phyloP scores from a whole-genome alignment of 441 rosid species.

The Aquilaria agallochum region DNA sequence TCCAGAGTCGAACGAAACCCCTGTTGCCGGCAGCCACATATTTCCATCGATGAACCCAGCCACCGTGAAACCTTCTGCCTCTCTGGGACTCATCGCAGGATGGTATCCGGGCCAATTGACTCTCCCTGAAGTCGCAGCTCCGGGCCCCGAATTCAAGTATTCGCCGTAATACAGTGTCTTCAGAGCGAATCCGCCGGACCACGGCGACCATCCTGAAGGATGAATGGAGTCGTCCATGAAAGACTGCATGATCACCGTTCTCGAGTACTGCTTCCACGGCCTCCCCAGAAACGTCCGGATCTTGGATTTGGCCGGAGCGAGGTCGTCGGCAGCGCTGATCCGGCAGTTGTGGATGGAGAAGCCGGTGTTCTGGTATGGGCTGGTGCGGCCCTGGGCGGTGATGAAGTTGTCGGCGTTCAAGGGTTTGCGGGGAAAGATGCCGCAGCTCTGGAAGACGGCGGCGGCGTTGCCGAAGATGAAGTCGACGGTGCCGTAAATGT shows the following conservation, averaged over 20 bases:
- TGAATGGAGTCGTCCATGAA: constrained; percentile 28
- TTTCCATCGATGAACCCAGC: constrained; percentile 24
- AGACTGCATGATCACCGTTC: constrained; percentile 34
- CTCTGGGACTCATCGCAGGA: constrained; percentile 14
- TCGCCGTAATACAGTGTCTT: constrained; percentile 30
- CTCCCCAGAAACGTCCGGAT: constrained; percentile 28
- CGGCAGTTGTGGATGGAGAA: constrained; percentile 33
- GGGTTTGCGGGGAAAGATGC: constrained; percentile 27
- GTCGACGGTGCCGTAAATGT: constrained; percentile 29
- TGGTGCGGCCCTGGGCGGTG: constrained; percentile 34
- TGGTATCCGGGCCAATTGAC: constrained; percentile 33
- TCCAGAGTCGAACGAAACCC: constrained; percentile 28
- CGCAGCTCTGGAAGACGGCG: constrained; percentile 32
- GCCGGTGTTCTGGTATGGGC: constrained; percentile 34
- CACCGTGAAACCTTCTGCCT: constrained; percentile 35
- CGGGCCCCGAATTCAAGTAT: constrained; percentile 31
- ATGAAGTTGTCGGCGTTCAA: constrained; percentile 20
- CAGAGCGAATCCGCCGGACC: constrained; percentile 22
- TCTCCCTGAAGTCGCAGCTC: constrained; percentile 29
- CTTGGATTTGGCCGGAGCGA: constrained; percentile 1
- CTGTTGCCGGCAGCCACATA: constrained; percentile 33
- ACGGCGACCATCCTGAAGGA: constrained; percentile 35
- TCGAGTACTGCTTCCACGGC: constrained; percentile 35
- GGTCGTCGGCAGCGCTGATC: constrained; percentile 15
- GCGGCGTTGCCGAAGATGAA: constrained; percentile 39